These are phyloP conservation scores for Insectozyma bohioensis DNA, from an alignment of 1,139 yeast genomes.

Conservation along the genomic window DNA sequence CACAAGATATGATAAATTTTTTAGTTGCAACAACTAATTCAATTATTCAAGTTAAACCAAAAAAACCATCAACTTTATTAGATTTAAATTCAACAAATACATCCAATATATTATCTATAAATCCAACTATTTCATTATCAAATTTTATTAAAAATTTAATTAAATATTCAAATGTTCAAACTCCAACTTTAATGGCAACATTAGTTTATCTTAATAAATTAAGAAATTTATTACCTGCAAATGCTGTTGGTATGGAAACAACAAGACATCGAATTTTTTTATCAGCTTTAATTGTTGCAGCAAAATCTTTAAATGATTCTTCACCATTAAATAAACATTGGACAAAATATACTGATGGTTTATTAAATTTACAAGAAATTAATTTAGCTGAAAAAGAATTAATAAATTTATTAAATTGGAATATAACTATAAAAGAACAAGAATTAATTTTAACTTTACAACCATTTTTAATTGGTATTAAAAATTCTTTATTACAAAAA, in stretches of 20 bases:
- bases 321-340: conserved; percentile 95
- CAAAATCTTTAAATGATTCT: conserved; percentile 88
- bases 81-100: not conserved
- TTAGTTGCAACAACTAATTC: conserved; percentile 79
- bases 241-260: conserved; percentile 90
- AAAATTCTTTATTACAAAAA: conserved; percentile 30
- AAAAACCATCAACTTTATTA: conserved; percentile 7
- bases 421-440: conserved; percentile 62
- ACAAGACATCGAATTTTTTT: conserved; percentile 90
- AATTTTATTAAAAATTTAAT: conserved; percentile 72
- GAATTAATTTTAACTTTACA: conserved; percentile 71
- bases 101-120: conserved; percentile 7
- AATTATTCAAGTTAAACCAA: conserved; percentile 59
- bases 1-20: conserved; percentile 75
- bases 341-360: conserved; percentile 87
- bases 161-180: conserved; percentile 84
- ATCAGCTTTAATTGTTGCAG: conserved; percentile 84
- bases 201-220: conserved; percentile 78
- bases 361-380: conserved; percentile 73
- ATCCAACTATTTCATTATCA: conserved; percentile 36
- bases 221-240: conserved; percentile 75
- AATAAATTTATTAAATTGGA: conserved; percentile 81
- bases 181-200: conserved; percentile 92
- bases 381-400: conserved; percentile 91
- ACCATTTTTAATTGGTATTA: conserved; percentile 76